Evolutionary conservation across 2,329 filamentous ascomycete genomes (phyloP).

Genomic region (Hawksworthiomyces lignivorus): DNA sequence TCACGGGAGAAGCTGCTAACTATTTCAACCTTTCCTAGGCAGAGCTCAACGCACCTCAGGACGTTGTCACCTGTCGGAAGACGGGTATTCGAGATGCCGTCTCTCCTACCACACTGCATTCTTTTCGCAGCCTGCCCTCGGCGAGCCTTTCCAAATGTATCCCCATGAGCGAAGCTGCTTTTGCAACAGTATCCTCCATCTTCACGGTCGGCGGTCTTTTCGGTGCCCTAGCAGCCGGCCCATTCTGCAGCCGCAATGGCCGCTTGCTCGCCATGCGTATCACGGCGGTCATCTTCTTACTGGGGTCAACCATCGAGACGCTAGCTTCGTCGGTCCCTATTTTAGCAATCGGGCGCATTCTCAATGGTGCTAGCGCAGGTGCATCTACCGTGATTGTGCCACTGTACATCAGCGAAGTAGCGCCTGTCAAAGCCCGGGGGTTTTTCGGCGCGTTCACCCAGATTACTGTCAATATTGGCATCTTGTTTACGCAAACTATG

Average conservation of each 20-base stretch:
- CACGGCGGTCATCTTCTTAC: conserved; percentile 67
- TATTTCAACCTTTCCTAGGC: too few species aligned
- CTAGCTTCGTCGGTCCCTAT: conserved; percentile 58
- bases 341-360: conserved; percentile 65
- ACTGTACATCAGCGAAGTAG: conserved; percentile 87
- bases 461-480: conserved; percentile 87
- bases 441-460: conserved; percentile 84
- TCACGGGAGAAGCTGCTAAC: too few species aligned
- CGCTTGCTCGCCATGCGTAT: conserved; percentile 67
- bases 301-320: conserved; percentile 71
- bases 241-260: conserved; percentile 69
- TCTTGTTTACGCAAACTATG: conserved; percentile 72
- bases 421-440: conserved; percentile 65
- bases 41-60: conserved; percentile 90
- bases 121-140: conserved; percentile 20
- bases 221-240: conserved; percentile 73
- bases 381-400: conserved; percentile 89
- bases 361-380: conserved; percentile 79
- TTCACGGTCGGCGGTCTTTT: conserved; percentile 85
- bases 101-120: conserved; percentile 17
- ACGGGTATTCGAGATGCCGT: conserved; percentile 26
- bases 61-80: conserved; percentile 80
- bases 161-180: conserved; percentile 72
- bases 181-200: conserved; percentile 80
- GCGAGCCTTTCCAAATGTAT: conserved; percentile 66